phyloP scores from a whole-genome alignment of 2,329 filamentous ascomycete genomes.

The Cladosporium sp. region DNA sequence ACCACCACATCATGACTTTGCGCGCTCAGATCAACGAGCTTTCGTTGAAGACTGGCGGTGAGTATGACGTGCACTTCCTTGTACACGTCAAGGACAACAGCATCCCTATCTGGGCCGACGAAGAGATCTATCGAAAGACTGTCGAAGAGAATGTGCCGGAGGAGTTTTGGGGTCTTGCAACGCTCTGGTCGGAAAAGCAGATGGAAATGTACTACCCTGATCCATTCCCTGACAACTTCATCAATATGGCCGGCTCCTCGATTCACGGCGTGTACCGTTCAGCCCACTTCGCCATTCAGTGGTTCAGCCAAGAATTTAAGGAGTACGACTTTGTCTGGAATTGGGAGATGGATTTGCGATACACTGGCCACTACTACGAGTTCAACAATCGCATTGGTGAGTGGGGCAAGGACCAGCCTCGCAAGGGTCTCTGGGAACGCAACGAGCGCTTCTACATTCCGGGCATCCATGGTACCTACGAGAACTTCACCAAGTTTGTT shows the following conservation, averaged over 20 bases:
- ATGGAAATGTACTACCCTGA: constrained; percentile 90
- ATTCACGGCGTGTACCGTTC: constrained; percentile 87
- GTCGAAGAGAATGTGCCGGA: constrained; percentile 70
- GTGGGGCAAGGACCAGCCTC: constrained; percentile 67
- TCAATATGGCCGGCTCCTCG: constrained; percentile 61
- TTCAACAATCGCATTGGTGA: constrained; percentile 66
- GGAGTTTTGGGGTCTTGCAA: constrained; percentile 86
- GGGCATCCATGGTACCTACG: constrained; percentile 64
- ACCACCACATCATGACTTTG: constrained; percentile 77
- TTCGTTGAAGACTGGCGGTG: constrained; percentile 74
- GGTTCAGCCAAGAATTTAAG: constrained; percentile 52
- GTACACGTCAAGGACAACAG: constrained; percentile 79
- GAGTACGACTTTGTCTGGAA: constrained; percentile 68
- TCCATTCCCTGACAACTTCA: constrained; percentile 73
- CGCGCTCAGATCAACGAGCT: constrained; percentile 83
- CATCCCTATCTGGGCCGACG: constrained; percentile 76
- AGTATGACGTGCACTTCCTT: constrained; percentile 83
- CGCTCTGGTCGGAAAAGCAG: constrained; percentile 90
- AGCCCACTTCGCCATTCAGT: constrained; percentile 53
- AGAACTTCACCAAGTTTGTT: constrained; percentile 66
- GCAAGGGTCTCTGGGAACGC: constrained; percentile 72
- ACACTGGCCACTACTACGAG: constrained; percentile 81
- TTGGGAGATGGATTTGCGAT: constrained; percentile 85
- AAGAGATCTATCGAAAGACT: constrained; percentile 65
- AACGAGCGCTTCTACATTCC: constrained; percentile 74